Evolutionary conservation across 441 rosid genomes (phyloP).

Genomic region (Croton setiger): DNA sequence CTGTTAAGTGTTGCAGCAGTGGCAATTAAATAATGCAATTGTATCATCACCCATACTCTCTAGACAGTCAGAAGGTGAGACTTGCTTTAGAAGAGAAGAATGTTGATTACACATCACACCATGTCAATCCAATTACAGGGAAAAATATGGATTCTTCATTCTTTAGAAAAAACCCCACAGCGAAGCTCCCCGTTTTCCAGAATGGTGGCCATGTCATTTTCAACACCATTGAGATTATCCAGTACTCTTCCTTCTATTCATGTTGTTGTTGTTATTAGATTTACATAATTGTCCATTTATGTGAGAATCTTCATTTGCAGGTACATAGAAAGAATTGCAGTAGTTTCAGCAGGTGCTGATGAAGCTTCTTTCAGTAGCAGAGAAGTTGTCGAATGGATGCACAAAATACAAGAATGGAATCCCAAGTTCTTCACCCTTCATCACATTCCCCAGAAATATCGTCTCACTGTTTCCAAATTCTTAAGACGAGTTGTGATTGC

Average conservation of each 20-base stretch:
- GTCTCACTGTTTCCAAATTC: slow-evolving; percentile 65
- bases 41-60: slow-evolving; percentile 83
- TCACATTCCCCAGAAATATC: slow-evolving; percentile 57
- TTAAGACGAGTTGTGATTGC: slow-evolving; percentile 74
- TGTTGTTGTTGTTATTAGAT: not conserved
- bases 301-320: slow-evolving; percentile 29
- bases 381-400: slow-evolving; percentile 77
- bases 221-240: slow-evolving; percentile 71
- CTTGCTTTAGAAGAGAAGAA: slow-evolving; percentile 88
- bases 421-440: slow-evolving; percentile 71
- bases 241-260: slow-evolving; percentile 35
- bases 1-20: not conserved
- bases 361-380: slow-evolving; percentile 42
- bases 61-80: slow-evolving; percentile 87
- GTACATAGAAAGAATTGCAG: slow-evolving; percentile 77
- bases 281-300: no score
- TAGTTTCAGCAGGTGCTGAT: slow-evolving; percentile 52
- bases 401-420: slow-evolving; percentile 72
- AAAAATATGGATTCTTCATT: slow-evolving; percentile 72
- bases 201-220: slow-evolving; percentile 71
- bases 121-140: slow-evolving; percentile 76
- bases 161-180: slow-evolving; percentile 68
- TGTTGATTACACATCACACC: slow-evolving; percentile 84
- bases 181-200: slow-evolving; percentile 76
- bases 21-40: slow-evolving; percentile 57